Base-by-base conservation (phyloP, 345 rosid species). In the Sonneratia alba region DNA sequence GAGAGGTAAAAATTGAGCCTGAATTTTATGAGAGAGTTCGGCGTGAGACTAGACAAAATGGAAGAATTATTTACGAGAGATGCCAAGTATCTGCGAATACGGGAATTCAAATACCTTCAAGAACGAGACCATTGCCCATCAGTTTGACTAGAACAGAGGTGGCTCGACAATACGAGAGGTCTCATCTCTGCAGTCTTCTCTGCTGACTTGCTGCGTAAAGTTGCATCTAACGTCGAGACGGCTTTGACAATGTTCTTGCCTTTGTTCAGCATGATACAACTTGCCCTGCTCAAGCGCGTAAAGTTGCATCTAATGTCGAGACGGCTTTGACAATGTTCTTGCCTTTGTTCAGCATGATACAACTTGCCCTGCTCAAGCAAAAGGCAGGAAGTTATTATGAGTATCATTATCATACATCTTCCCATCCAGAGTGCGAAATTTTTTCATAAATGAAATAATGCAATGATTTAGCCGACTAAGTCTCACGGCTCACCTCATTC, bases 281-380 rank as follows among this genome's bases (percentile, higher is more conserved):
- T 84, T 63, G 79, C 83, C 81, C n/a, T n/a, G n/a, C n/a, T n/a
- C n/a, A n/a, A n/a, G n/a, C n/a, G 45, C 77, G 79, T 56, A 89
- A 82, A 42, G 87, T 85, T 36, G 73, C 77, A 42, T 84, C 86
- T 78, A 87, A 78, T 73, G 85, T 81, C 19, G 87, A 79, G 67
- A 87, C 88, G 61, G 87, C 88, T 77, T 82, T 79, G 45, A 78
- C 85, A 0, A 85, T 47, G 77, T 89, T 73, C 73, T 77, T 79
- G 22, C 91, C 95, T 83, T 89, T 87, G 87, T 89, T 89, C 71
- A 89, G 71, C 91, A 86, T 89, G 56, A 89, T 74, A 62, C 91
- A 87, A 70, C 85, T 84, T 63, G 79, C 83, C 81, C 88, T 87
- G 84, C 24, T 45, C n/a, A 40, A 57, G 59, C 3, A 34, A 27